Base-by-base conservation (phyloP, 2,329 filamentous ascomycete species). In the Botrytis galanthina region DNA sequence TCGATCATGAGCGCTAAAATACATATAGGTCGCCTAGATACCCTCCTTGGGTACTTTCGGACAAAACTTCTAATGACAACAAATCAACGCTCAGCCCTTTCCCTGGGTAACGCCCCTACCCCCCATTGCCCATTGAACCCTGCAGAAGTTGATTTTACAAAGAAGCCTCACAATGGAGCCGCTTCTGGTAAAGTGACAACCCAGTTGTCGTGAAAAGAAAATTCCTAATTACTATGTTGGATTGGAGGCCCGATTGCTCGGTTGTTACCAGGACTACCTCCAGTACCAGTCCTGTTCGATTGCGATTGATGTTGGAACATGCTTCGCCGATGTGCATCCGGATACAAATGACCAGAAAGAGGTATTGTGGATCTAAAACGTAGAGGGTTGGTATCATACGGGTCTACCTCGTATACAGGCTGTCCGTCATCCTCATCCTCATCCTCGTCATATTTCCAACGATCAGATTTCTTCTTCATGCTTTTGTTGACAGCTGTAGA, bases 381-480 rank as follows among this genome's bases (percentile, higher is more conserved):
- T 78, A 91, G 82, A 35, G 88, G 87, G 35, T 84, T 84, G 26
- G 86, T 87, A 78, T 89, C 88, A 77, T 87, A 91, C 54, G 91
- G 92, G 80, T 97, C 94, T 73, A 95, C 87, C 72, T 91, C 88
- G 84, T 94, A 94, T 74, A 90, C 86, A 37, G 91, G 87, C 72
- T 91, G 89, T 73, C 94, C 92, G 70, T 95, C 93, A 75, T 92
- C 91, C 75, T 94, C 93, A 78, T 97, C 93, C 39, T 91, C 91
- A 80, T 97, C 93, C 88, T 91, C 90, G 80, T 97, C 93, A 83
- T 93, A 97, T 83, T 94, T 97, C 88, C 92, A 97, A 75, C 91
- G 88, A 80, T 95, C 93, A 73, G 86, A 83, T 68, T 85, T 81
- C 37, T 82, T 81, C 57, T 87, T 83, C 82, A 82, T 81, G 83